These are phyloP conservation scores for Entophlyctis luteolus DNA, from an alignment of 192 early-diverging fungal species.

Conservation along the genomic window DNA sequence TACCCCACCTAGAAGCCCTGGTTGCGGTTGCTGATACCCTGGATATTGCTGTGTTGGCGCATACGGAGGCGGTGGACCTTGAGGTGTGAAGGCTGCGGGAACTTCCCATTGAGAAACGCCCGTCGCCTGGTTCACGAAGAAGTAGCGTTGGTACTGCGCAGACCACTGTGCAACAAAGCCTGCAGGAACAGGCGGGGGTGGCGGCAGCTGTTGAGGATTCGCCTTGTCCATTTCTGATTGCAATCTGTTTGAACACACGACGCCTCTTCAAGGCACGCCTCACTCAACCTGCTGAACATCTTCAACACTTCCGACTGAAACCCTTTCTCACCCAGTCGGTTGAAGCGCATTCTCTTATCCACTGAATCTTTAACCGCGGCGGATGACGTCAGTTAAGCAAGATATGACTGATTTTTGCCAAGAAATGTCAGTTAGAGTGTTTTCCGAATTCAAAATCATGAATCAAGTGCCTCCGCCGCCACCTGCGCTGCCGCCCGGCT, in stretches of 20 bases:
- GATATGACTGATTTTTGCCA: too few relatives aligned
- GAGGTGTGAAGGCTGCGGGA: neutral
- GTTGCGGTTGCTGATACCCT: neutral
- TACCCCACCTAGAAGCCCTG: neutral
- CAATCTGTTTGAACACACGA: too few relatives aligned
- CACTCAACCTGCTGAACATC: too few relatives aligned
- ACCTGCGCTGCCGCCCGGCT: conserved; percentile 1
- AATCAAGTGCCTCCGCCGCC: too few relatives aligned
- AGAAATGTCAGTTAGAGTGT: too few relatives aligned
- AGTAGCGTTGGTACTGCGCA: neutral
- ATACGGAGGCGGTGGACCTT: neutral
- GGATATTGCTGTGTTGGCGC: neutral
- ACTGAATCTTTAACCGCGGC: too few relatives aligned
- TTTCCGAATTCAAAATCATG: too few relatives aligned
- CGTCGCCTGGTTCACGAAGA: conserved; percentile 1
- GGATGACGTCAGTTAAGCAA: too few relatives aligned
- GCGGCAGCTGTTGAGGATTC: neutral
- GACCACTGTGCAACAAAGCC: neutral
- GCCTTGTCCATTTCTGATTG: neutral
- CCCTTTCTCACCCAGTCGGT: too few relatives aligned
- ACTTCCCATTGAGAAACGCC: neutral
- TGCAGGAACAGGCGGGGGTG: neutral
- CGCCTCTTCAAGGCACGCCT: too few relatives aligned
- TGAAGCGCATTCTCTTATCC: too few relatives aligned
- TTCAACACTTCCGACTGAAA: too few relatives aligned